Evolutionary conservation across 352 stramenopile genomes (phyloP).

Genomic region (Pythium dissimile): DNA sequence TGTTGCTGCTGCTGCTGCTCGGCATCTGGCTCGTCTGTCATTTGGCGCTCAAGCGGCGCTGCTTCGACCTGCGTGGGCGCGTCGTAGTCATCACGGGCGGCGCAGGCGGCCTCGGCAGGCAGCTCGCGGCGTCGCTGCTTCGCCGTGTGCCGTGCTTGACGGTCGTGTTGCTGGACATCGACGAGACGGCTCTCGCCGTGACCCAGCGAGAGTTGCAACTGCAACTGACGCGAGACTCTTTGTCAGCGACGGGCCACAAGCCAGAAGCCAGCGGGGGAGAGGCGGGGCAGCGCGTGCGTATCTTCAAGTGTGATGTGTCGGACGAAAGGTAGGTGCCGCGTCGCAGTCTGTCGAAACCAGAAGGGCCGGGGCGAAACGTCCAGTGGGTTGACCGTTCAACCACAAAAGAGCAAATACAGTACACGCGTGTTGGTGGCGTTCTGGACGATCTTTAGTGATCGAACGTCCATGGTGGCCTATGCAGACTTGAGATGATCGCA

Average conservation of each 20-base stretch:
- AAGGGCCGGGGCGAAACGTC: background rate
- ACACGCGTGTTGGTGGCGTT: no score
- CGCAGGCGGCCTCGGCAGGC: conserved; percentile 47
- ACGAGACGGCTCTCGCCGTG: conserved; percentile 32
- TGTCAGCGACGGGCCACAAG: conserved; percentile 13
- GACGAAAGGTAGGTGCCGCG: conserved; percentile 43
- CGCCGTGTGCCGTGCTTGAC: conserved; percentile 26
- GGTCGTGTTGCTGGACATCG: conserved; percentile 62
- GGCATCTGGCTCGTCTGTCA: background rate
- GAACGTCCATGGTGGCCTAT: no score
- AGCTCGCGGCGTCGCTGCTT: conserved; percentile 37
- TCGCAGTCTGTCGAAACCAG: background rate
- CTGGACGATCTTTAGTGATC: background rate
- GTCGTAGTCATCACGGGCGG: conserved; percentile 70
- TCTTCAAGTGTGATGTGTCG: conserved; percentile 61
- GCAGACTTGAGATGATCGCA: no score
- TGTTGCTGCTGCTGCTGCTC: background rate
- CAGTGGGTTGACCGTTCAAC: no score
- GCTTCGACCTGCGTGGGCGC: conserved; percentile 43
- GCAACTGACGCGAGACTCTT: conserved; percentile 3
- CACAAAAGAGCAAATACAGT: no score
- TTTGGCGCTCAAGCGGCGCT: no score
- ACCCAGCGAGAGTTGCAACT: conserved; percentile 25
- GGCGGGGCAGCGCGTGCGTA: conserved; percentile 19
- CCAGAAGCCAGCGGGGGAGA: background rate